phyloP scores from a whole-genome alignment of 2,329 filamentous ascomycete genomes.

The Cercospora janseana region DNA sequence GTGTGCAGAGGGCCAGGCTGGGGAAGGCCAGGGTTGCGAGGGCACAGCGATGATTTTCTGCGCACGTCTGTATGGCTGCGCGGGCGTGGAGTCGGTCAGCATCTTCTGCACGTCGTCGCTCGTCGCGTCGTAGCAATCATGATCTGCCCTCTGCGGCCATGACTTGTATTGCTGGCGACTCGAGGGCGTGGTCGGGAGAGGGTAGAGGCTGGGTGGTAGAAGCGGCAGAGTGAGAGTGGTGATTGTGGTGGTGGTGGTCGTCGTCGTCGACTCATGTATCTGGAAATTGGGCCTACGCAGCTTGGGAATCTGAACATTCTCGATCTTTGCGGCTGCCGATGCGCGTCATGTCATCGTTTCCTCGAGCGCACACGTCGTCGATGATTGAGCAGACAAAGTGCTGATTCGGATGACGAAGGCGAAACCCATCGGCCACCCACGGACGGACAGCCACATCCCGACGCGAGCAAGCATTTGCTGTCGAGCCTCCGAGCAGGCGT shows the following conservation, averaged over 20 bases:
- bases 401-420: too few relatives aligned
- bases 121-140: conserved; percentile 6
- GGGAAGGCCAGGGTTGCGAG: conserved; percentile 22
- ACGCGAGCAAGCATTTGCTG: conserved; percentile 17
- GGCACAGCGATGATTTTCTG: conserved; percentile 16
- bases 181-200: not conserved
- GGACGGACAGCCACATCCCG: conserved; percentile 6
- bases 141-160: too few relatives aligned
- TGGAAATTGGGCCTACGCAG: not conserved
- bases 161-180: not conserved
- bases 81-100: conserved; percentile 17
- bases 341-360: too few relatives aligned
- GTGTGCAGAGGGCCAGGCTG: conserved; percentile 17
- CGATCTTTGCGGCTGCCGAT: too few relatives aligned
- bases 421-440: not conserved
- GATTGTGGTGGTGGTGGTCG: not conserved
- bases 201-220: not conserved
- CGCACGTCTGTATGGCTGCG: conserved; percentile 19
- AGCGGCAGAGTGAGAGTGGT: conserved; percentile 1
- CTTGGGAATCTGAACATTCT: too few relatives aligned
- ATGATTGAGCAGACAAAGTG: too few relatives aligned
- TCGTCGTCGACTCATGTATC: not conserved
- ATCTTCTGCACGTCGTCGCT: conserved; percentile 15
- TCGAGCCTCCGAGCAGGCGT: conserved; percentile 2
- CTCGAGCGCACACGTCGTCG: too few relatives aligned